These are phyloP conservation scores for Tulasnella sp. DNA, from an alignment of 768 basidiomycete species.

Conservation along the genomic window DNA sequence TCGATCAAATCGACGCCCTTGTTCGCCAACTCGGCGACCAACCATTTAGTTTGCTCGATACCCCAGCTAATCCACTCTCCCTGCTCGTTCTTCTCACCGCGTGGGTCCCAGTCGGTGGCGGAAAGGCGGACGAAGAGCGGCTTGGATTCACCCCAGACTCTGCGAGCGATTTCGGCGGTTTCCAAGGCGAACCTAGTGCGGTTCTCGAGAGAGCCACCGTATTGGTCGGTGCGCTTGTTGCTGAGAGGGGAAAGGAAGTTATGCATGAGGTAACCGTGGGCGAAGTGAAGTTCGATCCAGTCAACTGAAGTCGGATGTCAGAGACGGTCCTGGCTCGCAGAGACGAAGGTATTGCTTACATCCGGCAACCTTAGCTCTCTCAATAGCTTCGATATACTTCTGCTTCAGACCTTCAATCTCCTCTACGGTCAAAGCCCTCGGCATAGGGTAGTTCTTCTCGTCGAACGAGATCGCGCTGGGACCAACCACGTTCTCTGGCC, in stretches of 20 bases:
- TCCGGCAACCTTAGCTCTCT: constrained; percentile 56
- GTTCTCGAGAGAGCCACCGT: constrained; percentile 72
- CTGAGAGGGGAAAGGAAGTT: constrained; percentile 70
- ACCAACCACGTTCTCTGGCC: constrained; percentile 65
- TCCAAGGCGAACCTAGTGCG: constrained; percentile 65
- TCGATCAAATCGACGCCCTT: constrained; percentile 76
- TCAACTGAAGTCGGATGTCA: constrained; percentile 46
- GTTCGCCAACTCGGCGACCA: constrained; percentile 53
- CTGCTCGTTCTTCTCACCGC: constrained; percentile 55
- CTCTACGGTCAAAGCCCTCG: constrained; percentile 54
- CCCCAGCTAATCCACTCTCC: constrained; percentile 69
- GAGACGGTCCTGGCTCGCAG: background rate
- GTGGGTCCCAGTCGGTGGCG: constrained; percentile 61
- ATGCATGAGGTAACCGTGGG: constrained; percentile 69
- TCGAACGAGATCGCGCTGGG: constrained; percentile 59
- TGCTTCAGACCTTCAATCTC: constrained; percentile 57
- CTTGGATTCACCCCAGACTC: constrained; percentile 53
- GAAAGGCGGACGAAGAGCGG: constrained; percentile 72
- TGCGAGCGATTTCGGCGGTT: constrained; percentile 51
- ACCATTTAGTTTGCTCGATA: constrained; percentile 65
- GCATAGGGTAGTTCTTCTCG: constrained; percentile 47
- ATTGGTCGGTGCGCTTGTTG: constrained; percentile 65
- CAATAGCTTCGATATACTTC: constrained; percentile 55
- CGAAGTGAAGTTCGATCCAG: constrained; percentile 68
- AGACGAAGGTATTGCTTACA: constrained; percentile 46